A percentile compares a stretch with the other conserved stretches of the same genome.
Conservation (phyloP, 2,329 filamentous ascomycete species). For the Endothia cerciana region DNA sequence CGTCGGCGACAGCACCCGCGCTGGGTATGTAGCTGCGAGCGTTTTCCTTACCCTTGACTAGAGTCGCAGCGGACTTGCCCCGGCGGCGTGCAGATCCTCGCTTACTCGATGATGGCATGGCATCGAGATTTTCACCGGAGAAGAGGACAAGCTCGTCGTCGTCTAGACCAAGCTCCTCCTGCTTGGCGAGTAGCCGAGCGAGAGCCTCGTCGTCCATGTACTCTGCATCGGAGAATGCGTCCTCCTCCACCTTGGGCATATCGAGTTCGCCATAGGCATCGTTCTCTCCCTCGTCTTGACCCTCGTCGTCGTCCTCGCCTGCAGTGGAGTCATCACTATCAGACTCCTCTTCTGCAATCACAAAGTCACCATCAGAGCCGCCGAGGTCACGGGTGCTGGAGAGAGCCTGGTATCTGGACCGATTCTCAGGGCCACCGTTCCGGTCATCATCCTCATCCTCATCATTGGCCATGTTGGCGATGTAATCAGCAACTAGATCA, state of each 20-base stretch:
- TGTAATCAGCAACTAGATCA: slow-evolving; percentile 69
- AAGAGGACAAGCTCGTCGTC: slow-evolving; percentile 62
- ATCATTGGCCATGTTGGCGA: slow-evolving; percentile 63
- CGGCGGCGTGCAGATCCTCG: neutral
- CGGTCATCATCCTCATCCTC: slow-evolving; percentile 32
- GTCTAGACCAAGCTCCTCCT: slow-evolving; percentile 65
- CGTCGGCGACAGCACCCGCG: slow-evolving; percentile 49
- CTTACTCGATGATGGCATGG: slow-evolving; percentile 17
- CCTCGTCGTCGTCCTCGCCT: slow-evolving; percentile 38
- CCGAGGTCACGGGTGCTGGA: slow-evolving; percentile 46
- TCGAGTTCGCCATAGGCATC: slow-evolving; percentile 34
- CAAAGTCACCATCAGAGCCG: slow-evolving; percentile 46
- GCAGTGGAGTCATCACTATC: slow-evolving; percentile 44
- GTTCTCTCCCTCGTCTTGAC: slow-evolving; percentile 40
- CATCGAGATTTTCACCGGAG: slow-evolving; percentile 38
- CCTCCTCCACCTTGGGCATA: slow-evolving; percentile 31
- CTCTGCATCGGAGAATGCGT: slow-evolving; percentile 37
- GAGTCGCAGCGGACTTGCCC: neutral
- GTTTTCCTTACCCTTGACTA: slow-evolving; percentile 1
- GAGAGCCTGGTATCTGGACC: slow-evolving; percentile 31
- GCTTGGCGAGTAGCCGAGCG: slow-evolving; percentile 62
- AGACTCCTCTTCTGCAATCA: slow-evolving; percentile 45
- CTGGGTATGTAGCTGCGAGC: slow-evolving; percentile 36
- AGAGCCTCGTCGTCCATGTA: slow-evolving; percentile 63
- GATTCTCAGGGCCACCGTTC: slow-evolving; percentile 29